Evolutionary conservation across 371 early-diverging fungal genomes (phyloP), one percentile per base, ranked within the genome.

Genomic region (Syncephalastrum monosporum): DNA sequence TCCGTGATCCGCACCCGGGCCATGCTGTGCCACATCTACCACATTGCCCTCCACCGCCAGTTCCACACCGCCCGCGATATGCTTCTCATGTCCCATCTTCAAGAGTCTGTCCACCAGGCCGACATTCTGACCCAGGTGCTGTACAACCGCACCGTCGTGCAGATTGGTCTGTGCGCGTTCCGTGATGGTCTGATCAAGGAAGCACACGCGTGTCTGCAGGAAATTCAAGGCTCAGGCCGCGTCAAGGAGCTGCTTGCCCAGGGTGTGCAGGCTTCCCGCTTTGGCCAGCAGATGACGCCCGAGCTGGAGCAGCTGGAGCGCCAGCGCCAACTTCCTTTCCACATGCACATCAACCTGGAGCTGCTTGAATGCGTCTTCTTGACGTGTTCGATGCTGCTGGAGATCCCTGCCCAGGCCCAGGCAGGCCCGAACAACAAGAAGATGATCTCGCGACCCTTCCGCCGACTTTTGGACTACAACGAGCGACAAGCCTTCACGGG

Each of bases 261-360:
- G 80, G 97, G 97, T 56, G 72, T 93, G 42, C 87, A 88, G 61
- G 71, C 82, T 54, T 90, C 87, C 72, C 84, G 89, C 53, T 87
- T 85, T 68, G 81, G 80, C 42, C 80, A 79, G 57, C 63, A 82
- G 52, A 79, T 85, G 58, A 86, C 90, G 13, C 84, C 92, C 5
- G 96, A 95, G 65, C 87, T 91, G 67, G 98, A 97, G 69, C 87
- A 88, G 65, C 77, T 91, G 27, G 96, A 96, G 69, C 91, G 92
- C 69, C 91, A 89, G 77, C 86, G 96, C 51, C 95, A 92, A 82
- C 82, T 98, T 64, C 99, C 98, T 21, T 96, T 97, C 93, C 97
- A 97, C 81, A 93, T 97, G 94, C 96, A 96, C 82, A 95, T 99
- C 79, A 96, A 97, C 82, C 76, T 97, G 62, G 99, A 99, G 73